Base-by-base conservation (phyloP, 148 eudicot species). In the Camellia granthamiana region DNA sequence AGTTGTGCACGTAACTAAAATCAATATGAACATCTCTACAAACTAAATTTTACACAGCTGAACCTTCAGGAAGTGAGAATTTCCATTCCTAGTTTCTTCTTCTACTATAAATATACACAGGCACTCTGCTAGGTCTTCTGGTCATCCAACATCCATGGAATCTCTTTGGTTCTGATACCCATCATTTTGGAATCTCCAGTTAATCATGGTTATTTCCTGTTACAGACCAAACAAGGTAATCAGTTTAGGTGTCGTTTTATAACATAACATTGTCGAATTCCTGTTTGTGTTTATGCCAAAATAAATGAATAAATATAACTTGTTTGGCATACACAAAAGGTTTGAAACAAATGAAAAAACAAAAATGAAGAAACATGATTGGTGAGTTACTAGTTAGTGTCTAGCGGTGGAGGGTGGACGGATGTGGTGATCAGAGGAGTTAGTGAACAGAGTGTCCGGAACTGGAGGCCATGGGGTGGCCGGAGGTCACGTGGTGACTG, bases 1-100 rank as follows among this genome's bases (percentile, higher is more conserved):
- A 79, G 54, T 69, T 79, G 56, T 73, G 70, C 59, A 70, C 54
- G 72, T 52, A 72, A 71, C 83, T 72, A 80, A 75, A 71, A 76
- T 62, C 78, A 77, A 77, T 76, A 84, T 67, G 44, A 78, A 84
- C 80, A 71, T 69, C 77, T 78, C 77, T 78, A 86, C 77, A 11
- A 43, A 52, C 86, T 78, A 83, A 51, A 69, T 86, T 74, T 69
- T 78, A 86, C 80, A 75, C 80, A 75, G 51, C 76, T 67, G 62
- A 18, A 60, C 58, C 82, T 60, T 63, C 70, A 19, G 38, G 54
- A 65, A 77, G 69, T 4, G 70, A 77, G 81, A 71, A 70, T 66
- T 77, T 65, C 75, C 83, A 60, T 80, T 66, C 78, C 72, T 19
- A 18, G 72, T 41, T 58, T 69, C 11, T 72, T 18, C 15, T 61